Conservation (phyloP, 202 grass and related monocot species). For the Panicum virgatum region DNA sequence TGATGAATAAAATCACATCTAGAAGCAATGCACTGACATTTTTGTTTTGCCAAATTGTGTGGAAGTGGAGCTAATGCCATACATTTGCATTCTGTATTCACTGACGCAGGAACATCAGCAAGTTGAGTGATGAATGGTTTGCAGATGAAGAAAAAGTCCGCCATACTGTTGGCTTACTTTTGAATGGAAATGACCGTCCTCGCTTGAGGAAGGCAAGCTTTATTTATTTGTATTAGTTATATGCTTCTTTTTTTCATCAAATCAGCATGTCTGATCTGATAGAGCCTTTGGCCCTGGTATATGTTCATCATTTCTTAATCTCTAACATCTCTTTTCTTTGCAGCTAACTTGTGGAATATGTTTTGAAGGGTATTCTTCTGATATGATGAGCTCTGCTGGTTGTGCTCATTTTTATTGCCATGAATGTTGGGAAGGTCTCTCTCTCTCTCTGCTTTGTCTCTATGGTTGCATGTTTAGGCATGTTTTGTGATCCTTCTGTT, state of each 20-base stretch:
- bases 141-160: constrained; percentile 72
- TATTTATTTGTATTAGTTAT: not conserved
- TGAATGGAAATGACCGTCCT: constrained; percentile 36
- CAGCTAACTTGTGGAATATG: constrained; percentile 96
- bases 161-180: constrained; percentile 59
- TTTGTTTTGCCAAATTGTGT: not conserved
- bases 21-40: not conserved
- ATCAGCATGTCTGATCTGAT: constrained; percentile 20
- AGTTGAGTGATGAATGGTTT: constrained; percentile 85
- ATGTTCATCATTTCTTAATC: not conserved
- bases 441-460: not conserved
- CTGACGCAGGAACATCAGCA: constrained; percentile 70
- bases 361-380: constrained; percentile 69
- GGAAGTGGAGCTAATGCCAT: constrained; percentile 21
- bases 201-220: constrained; percentile 41
- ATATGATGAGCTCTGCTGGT: constrained; percentile 57
- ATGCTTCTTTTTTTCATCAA: constrained; percentile 15
- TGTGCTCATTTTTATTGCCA: constrained; percentile 87
- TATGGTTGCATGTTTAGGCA: not conserved
- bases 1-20: not conserved
- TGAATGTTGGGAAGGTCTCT: constrained; percentile 84
- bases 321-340: constrained; percentile 48
- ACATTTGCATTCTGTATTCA: constrained; percentile 27
- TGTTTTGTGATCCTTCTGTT: not conserved
- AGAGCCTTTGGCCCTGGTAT: constrained; percentile 6